Evolutionary conservation across 331 rosid species (phyloP), one percentile per base, ranked within the genome.

Genomic region (Quercus lobata): DNA sequence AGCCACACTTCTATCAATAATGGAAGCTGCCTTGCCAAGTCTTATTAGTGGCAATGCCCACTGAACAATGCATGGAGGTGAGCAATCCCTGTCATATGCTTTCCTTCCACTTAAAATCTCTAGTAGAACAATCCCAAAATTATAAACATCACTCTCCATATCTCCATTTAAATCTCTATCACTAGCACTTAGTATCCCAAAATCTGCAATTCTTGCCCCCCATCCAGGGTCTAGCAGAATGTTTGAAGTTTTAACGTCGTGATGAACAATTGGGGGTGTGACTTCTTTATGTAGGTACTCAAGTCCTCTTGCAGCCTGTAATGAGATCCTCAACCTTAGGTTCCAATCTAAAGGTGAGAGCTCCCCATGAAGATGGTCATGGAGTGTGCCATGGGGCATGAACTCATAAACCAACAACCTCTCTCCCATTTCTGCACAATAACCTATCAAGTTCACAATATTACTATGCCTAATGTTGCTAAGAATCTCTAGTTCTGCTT

Each of bases 351-450:
- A 90, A 8, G 97, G 92, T 65, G 97, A 91, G 76, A 94, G 92
- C 10, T 97, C 98, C 53, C 98, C 93, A 4, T 94, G 98, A 57
- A 94, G 92, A 65, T 92, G 98, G 34, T 94, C 94, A 41, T 83
- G 84, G 46, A 94, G 98, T 10, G 98, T 94, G 6, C 97, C 97
- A 30, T 88, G 94, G 25, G 97, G 92, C 97, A 94, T 94, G 49
- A 84, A 94, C 84, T 94, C 97, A 32, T 92, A 92, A 41, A 92
- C 97, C 14, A 94, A 94, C 75, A 94, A 78, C 81, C 98, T 87
- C 85, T 92, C 98, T 0, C 98, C 98, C 98, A 94, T 94, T 83
- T 94, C 98, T 3, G 93, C 90, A 58, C 93, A 91, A 61, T 94
- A 94, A 27, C 98, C 98, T 68, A 94, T 74, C 79, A 94, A 82